Percentiles rank a stretch among this genome's conserved stretches.
phyloP scores from a whole-genome alignment of 768 basidiomycete species.

The Russula ochroleuca region DNA sequence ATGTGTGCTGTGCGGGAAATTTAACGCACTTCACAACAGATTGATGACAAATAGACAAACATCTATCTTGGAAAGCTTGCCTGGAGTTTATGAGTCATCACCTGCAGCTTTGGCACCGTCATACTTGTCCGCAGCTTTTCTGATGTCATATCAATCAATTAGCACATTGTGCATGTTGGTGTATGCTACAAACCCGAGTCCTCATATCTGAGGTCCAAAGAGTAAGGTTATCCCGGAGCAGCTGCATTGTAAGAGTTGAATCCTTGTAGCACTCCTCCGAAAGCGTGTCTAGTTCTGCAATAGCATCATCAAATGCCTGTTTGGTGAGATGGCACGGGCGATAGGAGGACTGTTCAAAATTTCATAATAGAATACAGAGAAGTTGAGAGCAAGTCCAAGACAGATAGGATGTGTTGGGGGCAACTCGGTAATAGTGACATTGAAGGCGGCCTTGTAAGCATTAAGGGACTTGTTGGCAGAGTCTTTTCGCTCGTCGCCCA shows the following conservation, averaged over 20 bases:
- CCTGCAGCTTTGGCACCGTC: slow-evolving; percentile 56
- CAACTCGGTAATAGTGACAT: slow-evolving; percentile 93
- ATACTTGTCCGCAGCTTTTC: slow-evolving; percentile 77
- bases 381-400: slow-evolving; percentile 97
- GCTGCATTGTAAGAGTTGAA: slow-evolving; percentile 95
- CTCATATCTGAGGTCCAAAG: slow-evolving; percentile 99
- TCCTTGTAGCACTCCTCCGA: slow-evolving; percentile 99
- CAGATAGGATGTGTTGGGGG: slow-evolving; percentile 97
- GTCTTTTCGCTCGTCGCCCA: slow-evolving; percentile 95
- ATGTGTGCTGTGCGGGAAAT: slow-evolving; percentile 75
- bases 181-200: slow-evolving; percentile 61
- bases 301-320: slow-evolving; percentile 98
- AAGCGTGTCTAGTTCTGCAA: slow-evolving; percentile 97
- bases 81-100: slow-evolving; percentile 52
- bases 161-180: background rate
- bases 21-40: slow-evolving; percentile 19
- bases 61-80: slow-evolving; percentile 11
- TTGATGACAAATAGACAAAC: slow-evolving; percentile 13
- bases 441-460: slow-evolving; percentile 96
- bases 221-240: slow-evolving; percentile 94
- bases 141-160: slow-evolving; percentile 28
- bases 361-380: slow-evolving; percentile 99
- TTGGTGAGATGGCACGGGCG: slow-evolving; percentile 55
- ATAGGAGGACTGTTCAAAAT: slow-evolving; percentile 98
- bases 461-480: slow-evolving; percentile 96